Conservation (phyloP, 2,329 filamentous ascomycete genomes). For the Basipetospora chlamydospora region DNA sequence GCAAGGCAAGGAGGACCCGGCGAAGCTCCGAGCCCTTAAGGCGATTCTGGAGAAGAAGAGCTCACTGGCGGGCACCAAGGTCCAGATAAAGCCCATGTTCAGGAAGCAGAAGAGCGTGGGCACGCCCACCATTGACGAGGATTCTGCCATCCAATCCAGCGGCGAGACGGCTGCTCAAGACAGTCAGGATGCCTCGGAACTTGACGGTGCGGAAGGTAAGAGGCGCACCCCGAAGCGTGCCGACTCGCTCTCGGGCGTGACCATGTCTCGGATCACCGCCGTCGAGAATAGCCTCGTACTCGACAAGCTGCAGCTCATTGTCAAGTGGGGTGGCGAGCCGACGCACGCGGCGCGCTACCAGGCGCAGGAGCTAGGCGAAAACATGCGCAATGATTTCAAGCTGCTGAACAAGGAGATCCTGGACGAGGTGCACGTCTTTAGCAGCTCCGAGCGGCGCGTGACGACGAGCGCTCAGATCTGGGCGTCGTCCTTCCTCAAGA, state of each 20-base stretch:
- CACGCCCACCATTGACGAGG: slow-evolving; percentile 19
- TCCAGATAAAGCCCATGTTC: slow-evolving; percentile 99
- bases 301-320: slow-evolving; percentile 92
- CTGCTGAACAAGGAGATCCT: slow-evolving; percentile 85
- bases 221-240: slow-evolving; percentile 46
- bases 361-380: slow-evolving; percentile 84
- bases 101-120: slow-evolving; percentile 67
- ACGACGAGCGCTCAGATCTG: slow-evolving; percentile 96
- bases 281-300: slow-evolving; percentile 85
- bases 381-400: slow-evolving; percentile 88
- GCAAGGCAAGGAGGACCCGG: slow-evolving; percentile 67
- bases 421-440: slow-evolving; percentile 87
- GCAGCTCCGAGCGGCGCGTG: slow-evolving; percentile 86
- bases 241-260: slow-evolving; percentile 79
- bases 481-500: slow-evolving; percentile 73
- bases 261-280: slow-evolving; percentile 85
- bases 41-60: slow-evolving; percentile 88
- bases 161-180: slow-evolving; percentile 13
- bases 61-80: slow-evolving; percentile 87
- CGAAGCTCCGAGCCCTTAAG: slow-evolving; percentile 72
- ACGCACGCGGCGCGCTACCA: slow-evolving; percentile 96
- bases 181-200: slow-evolving; percentile 9
- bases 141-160: slow-evolving; percentile 8
- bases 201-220: slow-evolving; percentile 9
- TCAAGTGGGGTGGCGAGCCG: slow-evolving; percentile 98